Evolutionary conservation across 2,329 filamentous ascomycete species (phyloP).

Genomic region (Phoma herbarum): DNA sequence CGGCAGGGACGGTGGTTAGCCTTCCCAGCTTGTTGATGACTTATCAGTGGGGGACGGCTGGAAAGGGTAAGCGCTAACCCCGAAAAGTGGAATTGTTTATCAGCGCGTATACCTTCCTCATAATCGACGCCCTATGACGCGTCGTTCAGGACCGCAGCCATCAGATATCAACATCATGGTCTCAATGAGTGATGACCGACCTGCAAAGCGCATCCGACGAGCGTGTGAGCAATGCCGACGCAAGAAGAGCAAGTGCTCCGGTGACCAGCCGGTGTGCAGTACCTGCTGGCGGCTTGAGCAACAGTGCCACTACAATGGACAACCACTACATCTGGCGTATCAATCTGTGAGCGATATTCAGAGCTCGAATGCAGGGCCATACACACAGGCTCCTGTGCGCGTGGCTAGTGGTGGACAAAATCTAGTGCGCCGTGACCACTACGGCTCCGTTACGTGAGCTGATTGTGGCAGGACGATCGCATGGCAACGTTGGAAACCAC

Average conservation of each 20-base stretch:
- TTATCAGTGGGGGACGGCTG: neutral
- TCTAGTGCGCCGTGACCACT: neutral
- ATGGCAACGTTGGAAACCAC: slow-evolving; percentile 2
- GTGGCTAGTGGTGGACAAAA: neutral
- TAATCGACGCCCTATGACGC: neutral
- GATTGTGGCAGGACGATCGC: neutral
- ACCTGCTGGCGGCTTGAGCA: slow-evolving; percentile 10
- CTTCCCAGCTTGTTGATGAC: neutral
- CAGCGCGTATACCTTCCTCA: neutral
- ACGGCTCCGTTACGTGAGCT: neutral
- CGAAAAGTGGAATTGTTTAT: neutral
- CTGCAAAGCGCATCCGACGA: slow-evolving; percentile 6
- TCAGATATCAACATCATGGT: neutral
- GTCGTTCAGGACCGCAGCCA: neutral
- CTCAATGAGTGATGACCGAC: slow-evolving; percentile 3
- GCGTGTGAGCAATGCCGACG: slow-evolving; percentile 12
- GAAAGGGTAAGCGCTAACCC: neutral
- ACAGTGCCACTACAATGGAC: neutral
- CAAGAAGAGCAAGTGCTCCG: slow-evolving; percentile 13
- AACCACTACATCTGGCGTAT: neutral
- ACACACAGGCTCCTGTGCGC: neutral
- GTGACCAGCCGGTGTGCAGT: slow-evolving; percentile 4
- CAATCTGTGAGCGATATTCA: neutral
- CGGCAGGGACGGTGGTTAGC: neutral
- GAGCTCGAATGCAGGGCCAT: neutral